Base-by-base conservation (phyloP, 345 rosid genomes). In the Rhodamnia rubescens region DNA sequence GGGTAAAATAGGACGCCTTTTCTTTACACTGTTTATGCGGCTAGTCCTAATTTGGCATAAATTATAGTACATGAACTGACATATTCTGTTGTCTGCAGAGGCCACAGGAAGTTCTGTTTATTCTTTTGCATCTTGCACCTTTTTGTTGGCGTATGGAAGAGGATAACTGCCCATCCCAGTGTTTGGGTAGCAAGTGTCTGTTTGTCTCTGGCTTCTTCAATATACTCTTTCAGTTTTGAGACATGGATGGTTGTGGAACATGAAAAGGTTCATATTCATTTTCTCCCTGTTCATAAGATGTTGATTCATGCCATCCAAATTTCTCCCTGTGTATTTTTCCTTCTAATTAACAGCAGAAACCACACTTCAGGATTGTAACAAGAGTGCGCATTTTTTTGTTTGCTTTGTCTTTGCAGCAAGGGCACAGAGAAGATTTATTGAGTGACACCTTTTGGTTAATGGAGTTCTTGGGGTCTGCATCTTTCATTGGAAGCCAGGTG, bases 401-500 rank as follows among this genome's bases (percentile, higher is more conserved):
- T 75, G 22, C 86, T 85, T 89, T 54, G 26, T 50, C 55, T 87
- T 85, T 91, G 88, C 94, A 97, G 98, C 95, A 91, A 92, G 98
- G 98, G 84, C 95, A 93, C 85, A 87, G 97, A 83, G 95, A 93
- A 87, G 98, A 95, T 82, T 86, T 89, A 83, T 89, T 96, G 90
- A 93, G 87, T 75, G 98, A 95, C 82, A 95, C 93, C n/a, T 97
- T 96, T 85, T 95, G 99, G 99, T 87, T 95, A 82, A 96, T 97
- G 99, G 93, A 92, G 64, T 93, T 95, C 84, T 89, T 95, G 14
- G 99, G 96, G 91, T 93, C 98, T 22, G 96, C 90, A 55, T 89
- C 95, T 74, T 92, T 93, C 50, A 89, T 95, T 82, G 95, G 95
- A 89, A 92, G 95, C 89, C 99, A 96, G 90, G 91, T 91, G 84